Base-by-base conservation (phyloP, 2,329 filamentous ascomycete genomes). In the Alternaria solani region DNA sequence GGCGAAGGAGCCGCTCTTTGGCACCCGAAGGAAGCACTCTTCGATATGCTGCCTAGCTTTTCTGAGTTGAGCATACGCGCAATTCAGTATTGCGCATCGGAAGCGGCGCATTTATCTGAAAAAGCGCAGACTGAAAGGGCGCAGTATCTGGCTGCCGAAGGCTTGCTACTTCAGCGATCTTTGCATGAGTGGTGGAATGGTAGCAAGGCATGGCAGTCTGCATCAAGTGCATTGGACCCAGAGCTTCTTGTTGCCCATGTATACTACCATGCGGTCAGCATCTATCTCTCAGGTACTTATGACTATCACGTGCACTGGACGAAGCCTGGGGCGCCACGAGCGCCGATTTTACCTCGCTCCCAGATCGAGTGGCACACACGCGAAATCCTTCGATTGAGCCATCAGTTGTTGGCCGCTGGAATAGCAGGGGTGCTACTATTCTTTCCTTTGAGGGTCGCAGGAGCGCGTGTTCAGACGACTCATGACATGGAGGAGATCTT, bases 371-470 rank as follows among this genome's bases (percentile, higher is more conserved):
- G 30, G 51, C 67, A 73, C 43, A 63, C 72, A 12, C 39, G 23
- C 6, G 51, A 62, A 14, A 73, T 75, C n/a, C 62, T 75, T 30
- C 55, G 46, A 3, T 8, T 68, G 5, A 67, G 67, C 43, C 60
- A 57, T 8, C 36, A 57, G 20, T 26, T 74, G 7, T 46, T 74
- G 20, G 55, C 46, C 9, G 53, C 52, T 16, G 70, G 71, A 2
- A 47, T 63, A 30, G 61, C 70, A 9, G 71, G 72, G 2, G 42
- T 73, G 2, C 34, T 73, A 3, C 34, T 73, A 11, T 70, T 74
- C 58, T 72, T 73, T 36, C 72, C 72, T 18, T 46, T 73, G 9
- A 61, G 72, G n/a, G 70, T 74, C 7, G 70, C 70, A 8, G 72
- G 72, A 16, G 72, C 71, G 1, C 63, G 70, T 32, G 67, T 64